Percentiles rank a stretch among this genome's conserved stretches.
phyloP scores from a whole-genome alignment of 352 stramenopile genomes.

The Blastocystis sp. region DNA sequence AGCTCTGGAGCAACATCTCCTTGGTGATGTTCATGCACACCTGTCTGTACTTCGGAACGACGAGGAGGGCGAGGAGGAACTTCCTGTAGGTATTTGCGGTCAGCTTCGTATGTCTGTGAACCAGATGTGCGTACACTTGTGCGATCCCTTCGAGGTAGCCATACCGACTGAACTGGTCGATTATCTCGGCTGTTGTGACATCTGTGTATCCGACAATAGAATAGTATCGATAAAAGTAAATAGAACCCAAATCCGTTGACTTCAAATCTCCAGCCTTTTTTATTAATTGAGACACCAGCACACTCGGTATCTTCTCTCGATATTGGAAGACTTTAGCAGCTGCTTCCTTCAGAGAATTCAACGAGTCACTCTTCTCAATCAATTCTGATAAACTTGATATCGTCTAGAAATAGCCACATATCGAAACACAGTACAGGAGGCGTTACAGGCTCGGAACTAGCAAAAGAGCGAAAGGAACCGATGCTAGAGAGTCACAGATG shows the following conservation, averaged over 20 bases:
- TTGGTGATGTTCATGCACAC: constrained; percentile 51
- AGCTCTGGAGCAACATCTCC: constrained; percentile 21
- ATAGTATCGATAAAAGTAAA: neutral
- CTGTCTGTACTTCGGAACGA: neutral
- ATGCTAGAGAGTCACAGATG: neutral
- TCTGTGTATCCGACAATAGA: neutral
- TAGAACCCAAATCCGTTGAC: neutral
- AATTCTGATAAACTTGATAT: neutral
- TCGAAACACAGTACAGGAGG: neutral
- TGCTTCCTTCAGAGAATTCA: neutral
- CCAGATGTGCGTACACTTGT: neutral
- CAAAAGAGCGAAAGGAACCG: neutral
- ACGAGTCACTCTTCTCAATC: neutral
- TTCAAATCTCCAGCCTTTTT: neutral
- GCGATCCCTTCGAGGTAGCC: neutral
- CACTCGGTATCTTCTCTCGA: neutral
- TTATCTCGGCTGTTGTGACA: neutral
- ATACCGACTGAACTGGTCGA: neutral
- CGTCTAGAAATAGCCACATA: neutral
- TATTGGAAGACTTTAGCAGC: neutral
- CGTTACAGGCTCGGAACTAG: neutral
- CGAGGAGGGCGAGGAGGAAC: neutral
- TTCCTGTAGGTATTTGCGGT: neutral
- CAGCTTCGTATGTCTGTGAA: neutral
- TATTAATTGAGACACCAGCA: neutral